A percentile compares a stretch with the other conserved stretches of the same genome.
These are phyloP conservation scores for Botrytis sinoallii DNA, from an alignment of 2,329 filamentous ascomycete genomes.

Conservation along the genomic window DNA sequence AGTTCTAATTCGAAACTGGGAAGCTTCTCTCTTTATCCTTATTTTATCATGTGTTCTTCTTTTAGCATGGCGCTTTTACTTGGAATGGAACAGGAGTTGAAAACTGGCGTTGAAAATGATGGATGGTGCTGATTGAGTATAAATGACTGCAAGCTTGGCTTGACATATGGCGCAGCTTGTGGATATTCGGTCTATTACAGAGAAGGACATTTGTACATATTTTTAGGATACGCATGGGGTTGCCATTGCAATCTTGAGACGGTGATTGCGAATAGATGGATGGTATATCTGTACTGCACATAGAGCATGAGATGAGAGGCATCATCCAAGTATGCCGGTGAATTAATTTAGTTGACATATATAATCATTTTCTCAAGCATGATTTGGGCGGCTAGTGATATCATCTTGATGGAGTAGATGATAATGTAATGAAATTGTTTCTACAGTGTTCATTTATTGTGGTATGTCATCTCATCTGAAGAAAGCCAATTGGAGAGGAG, in stretches of 20 bases:
- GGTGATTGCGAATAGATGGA: not conserved
- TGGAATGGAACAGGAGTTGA: constrained; percentile 5
- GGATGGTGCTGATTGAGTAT: not conserved
- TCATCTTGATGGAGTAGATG: not conserved
- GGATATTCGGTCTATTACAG: not conserved
- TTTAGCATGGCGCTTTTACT: constrained; percentile 16
- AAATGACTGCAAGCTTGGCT: not conserved
- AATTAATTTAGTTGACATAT: not conserved
- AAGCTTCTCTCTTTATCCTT: not conserved
- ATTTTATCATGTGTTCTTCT: constrained; percentile 1
- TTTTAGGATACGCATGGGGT: not conserved
- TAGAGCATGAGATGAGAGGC: not conserved
- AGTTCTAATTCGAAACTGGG: not conserved
- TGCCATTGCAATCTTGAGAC: not conserved
- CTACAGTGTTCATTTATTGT: not conserved
- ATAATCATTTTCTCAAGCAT: not conserved
- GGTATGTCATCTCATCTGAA: not conserved
- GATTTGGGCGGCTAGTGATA: not conserved
- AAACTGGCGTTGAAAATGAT: not conserved
- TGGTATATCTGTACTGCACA: not conserved
- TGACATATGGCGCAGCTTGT: not conserved
- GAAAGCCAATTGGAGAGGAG: not conserved
- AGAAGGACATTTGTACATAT: not conserved
- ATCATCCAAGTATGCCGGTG: not conserved
- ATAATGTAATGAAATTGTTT: not conserved